These are phyloP conservation scores for Phoenix roebelenii DNA, from an alignment of 176 grass and related monocot species.

Conservation along the genomic window DNA sequence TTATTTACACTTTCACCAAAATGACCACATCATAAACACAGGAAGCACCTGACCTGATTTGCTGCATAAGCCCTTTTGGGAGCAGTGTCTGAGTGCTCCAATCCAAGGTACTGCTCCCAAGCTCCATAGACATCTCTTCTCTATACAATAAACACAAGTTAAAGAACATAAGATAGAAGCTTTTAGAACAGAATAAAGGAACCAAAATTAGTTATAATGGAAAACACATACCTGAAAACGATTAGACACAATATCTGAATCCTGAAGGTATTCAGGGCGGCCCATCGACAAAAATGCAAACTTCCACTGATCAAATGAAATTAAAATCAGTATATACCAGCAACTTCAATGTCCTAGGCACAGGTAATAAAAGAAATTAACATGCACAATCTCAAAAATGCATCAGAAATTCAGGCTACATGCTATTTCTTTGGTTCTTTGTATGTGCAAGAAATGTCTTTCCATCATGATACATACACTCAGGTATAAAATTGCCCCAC, in stretches of 20 bases:
- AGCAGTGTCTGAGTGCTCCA: conserved; percentile 83
- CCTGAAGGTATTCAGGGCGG: conserved; percentile 7
- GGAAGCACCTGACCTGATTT: conserved; percentile 65
- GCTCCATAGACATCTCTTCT: conserved; percentile 89
- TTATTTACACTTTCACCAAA: not conserved
- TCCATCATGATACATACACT: too few species aligned
- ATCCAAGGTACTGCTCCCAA: conserved; percentile 97
- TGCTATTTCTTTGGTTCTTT: too few species aligned
- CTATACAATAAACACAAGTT: conserved; percentile 31
- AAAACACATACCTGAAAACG: conserved; percentile 47
- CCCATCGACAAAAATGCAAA: conserved; percentile 10
- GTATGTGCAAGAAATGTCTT: too few species aligned
- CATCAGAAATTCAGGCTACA: too few species aligned
- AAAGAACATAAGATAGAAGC: not conserved
- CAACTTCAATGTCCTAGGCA: too few species aligned
- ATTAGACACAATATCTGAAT: conserved; percentile 1
- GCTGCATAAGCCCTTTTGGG: conserved; percentile 57
- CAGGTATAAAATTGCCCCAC: too few species aligned
- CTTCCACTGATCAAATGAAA: conserved; percentile 16
- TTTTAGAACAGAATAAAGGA: not conserved
- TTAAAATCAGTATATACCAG: not conserved
- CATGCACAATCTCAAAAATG: too few species aligned
- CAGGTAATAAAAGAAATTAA: too few species aligned
- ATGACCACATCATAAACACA: not conserved
- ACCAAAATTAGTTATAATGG: conserved; percentile 8